phyloP scores from a whole-genome alignment of 768 basidiomycete species.

The Kwoniella botswanensis region DNA sequence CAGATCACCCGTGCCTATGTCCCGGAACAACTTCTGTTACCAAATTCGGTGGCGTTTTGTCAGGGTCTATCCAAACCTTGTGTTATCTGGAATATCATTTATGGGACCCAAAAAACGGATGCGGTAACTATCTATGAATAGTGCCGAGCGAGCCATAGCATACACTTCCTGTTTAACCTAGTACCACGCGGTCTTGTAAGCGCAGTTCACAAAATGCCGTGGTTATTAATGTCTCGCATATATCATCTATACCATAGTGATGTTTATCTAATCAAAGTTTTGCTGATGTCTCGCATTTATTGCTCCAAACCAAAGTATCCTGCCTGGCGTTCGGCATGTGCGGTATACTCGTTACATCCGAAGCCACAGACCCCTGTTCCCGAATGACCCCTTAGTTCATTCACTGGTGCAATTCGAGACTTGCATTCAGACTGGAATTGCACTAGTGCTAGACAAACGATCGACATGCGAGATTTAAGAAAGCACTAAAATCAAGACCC shows the following conservation, averaged over 20 bases:
- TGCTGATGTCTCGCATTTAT: conserved; percentile 6
- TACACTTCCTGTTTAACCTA: not conserved
- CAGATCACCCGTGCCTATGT: not conserved
- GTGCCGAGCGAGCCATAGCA: not conserved
- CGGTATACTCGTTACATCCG: no score
- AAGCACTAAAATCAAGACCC: not conserved
- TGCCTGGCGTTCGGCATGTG: no score
- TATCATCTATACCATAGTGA: not conserved
- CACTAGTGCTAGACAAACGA: not conserved
- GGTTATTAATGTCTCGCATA: conserved; percentile 2
- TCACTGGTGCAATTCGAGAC: not conserved
- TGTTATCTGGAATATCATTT: not conserved
- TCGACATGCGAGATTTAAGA: not conserved
- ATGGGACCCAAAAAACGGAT: not conserved
- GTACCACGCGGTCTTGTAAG: no score
- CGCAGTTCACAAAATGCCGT: not conserved
- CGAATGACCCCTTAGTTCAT: no score
- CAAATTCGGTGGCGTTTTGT: conserved; percentile 1
- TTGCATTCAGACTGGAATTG: not conserved
- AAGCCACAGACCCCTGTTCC: no score
- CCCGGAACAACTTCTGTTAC: not conserved
- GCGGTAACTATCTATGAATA: not conserved
- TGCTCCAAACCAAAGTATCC: not conserved
- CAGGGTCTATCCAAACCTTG: not conserved
- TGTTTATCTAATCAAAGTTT: not conserved